phyloP scores from a whole-genome alignment of 2,329 filamentous ascomycete species.

The Hypomyces perniciosus region DNA sequence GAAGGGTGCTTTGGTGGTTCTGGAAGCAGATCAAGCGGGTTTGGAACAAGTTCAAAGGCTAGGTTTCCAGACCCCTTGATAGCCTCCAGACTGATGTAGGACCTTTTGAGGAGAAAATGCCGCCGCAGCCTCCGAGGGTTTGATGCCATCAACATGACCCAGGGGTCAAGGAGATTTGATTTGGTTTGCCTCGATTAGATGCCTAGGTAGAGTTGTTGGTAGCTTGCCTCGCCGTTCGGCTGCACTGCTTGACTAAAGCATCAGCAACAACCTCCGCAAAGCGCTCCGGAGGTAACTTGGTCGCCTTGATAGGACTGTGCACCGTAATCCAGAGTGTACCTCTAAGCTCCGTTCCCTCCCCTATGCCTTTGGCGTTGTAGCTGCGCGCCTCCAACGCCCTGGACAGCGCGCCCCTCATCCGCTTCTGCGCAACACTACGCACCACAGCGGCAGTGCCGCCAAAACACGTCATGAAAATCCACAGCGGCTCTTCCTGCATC shows the following conservation, averaged over 20 bases:
- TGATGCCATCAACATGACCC: background rate
- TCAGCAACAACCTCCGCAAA: conserved; percentile 19
- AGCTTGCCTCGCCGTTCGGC: background rate
- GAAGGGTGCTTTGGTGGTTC: background rate
- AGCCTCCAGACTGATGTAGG: background rate
- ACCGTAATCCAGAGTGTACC: conserved; percentile 24
- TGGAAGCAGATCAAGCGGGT: background rate
- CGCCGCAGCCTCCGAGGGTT: background rate
- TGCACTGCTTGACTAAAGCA: conserved; percentile 13
- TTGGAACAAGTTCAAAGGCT: background rate
- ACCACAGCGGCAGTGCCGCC: conserved; percentile 19
- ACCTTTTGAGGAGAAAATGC: background rate
- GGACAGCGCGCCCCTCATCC: conserved; percentile 24
- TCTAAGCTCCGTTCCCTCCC: conserved; percentile 13
- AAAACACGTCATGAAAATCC: conserved; percentile 23
- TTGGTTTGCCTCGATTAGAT: background rate
- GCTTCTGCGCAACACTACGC: conserved; percentile 18
- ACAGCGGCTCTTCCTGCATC: conserved; percentile 24
- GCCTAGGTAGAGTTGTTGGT: too few species aligned
- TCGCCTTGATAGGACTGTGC: conserved; percentile 16
- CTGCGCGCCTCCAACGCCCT: conserved; percentile 22
- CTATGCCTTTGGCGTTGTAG: conserved; percentile 14
- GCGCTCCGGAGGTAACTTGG: conserved; percentile 8
- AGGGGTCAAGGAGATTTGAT: background rate
- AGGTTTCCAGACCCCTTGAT: background rate